Evolutionary conservation across 192 early-diverging fungal species (phyloP).

Genomic region (Linnemannia zychae): DNA sequence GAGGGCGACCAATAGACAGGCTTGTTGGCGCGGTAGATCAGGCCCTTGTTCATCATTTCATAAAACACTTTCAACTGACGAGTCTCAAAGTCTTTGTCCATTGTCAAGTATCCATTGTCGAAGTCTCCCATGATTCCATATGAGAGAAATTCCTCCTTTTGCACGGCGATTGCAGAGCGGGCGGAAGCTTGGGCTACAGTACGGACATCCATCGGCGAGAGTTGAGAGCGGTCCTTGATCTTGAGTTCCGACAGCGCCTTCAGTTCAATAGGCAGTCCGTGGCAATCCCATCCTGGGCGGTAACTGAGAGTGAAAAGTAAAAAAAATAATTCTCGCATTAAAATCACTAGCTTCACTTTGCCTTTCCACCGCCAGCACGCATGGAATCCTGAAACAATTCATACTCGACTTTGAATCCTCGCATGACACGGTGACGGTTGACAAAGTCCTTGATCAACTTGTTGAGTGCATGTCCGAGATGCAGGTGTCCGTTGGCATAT

Average conservation of each 20-base stretch:
- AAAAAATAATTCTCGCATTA: background rate
- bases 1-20: conserved; percentile 91
- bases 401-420: conserved; percentile 77
- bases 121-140: conserved; percentile 87
- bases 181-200: conserved; percentile 71
- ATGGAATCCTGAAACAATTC: background rate
- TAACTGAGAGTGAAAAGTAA: conserved; percentile 60
- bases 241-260: conserved; percentile 78
- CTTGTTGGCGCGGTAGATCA: conserved; percentile 83
- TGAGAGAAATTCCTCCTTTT: conserved; percentile 70
- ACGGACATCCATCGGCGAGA: conserved; percentile 67
- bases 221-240: conserved; percentile 39
- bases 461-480: conserved; percentile 84
- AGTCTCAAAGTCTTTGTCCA: conserved; percentile 80
- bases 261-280: conserved; percentile 85
- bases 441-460: conserved; percentile 87
- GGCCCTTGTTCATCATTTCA: conserved; percentile 77
- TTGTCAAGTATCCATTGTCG: conserved; percentile 76
- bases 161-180: conserved; percentile 67
- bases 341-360: background rate
- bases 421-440: conserved; percentile 79
- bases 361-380: background rate
- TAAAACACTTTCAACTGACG: conserved; percentile 79
- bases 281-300: conserved; percentile 86
- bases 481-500: conserved; percentile 83